Base-by-base conservation (phyloP, 2,329 filamentous ascomycete genomes). In the Curvularia hawaiiensis region DNA sequence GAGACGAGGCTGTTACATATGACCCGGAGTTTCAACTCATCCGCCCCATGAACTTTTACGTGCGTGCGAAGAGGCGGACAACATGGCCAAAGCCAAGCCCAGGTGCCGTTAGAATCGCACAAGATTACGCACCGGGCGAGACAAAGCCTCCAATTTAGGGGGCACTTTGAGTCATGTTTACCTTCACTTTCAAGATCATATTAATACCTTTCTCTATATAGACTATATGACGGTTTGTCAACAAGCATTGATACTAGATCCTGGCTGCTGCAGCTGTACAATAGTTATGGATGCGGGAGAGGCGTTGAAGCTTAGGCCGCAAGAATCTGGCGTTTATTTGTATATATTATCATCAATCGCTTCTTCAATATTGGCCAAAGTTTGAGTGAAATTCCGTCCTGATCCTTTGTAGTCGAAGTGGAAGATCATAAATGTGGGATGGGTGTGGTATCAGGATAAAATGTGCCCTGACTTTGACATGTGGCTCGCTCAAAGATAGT, bases 21-120 rank as follows among this genome's bases (percentile, higher is more conserved):
- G 61, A 62, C 22, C 61, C 61, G 1, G 51, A 60, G 50, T 62
- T 64, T 16, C 59, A 60, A 33, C 44, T 64, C 8, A 60, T 60
- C 12, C 6, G 61, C 24, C 61, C 61, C 0, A 60, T 58, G 52
- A 64, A 64, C 45, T 54, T 64, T 16, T 62, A 60, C 22, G 59
- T 62, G 11, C 40, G 59, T 24, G 52, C 57, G 3, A 56, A 44
- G 56, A 64, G 47, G 50, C n/a, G 61, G 40, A 59, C 59, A 8
- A 62, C 22, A 11, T 62, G 33, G 22, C 60, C 60, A 0, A 40
- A 60, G 31, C 54, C 47, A 22, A 63, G 45, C 5, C 41, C 48
- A 3, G 54, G 50, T 3, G 56, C 61, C 24, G 59, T 56, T 24
- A 54, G 51, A 50, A 56, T 63, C 47, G 61, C 61, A 0, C 56